Percentiles rank a stretch among this genome's conserved stretches.
These are phyloP conservation scores for Rugosomyces carneus DNA, from an alignment of 1,284 basidiomycete species.

Conservation along the genomic window DNA sequence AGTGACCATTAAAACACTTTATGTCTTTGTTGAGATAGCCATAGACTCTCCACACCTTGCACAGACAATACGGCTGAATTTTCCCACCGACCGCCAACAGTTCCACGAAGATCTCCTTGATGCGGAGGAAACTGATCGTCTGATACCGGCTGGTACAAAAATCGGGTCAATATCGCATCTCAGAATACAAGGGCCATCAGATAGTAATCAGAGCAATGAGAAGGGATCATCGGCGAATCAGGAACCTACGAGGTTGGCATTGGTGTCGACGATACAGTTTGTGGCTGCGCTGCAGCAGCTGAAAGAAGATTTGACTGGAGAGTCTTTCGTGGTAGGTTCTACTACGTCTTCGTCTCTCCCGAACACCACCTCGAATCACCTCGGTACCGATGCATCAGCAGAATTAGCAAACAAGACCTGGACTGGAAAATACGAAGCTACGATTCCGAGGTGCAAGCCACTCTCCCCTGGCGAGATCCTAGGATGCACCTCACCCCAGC, in stretches of 20 bases:
- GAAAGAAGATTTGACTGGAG: conserved; percentile 67
- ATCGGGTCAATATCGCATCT: conserved; percentile 49
- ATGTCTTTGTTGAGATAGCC: conserved; percentile 96
- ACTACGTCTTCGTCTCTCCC: conserved; percentile 9
- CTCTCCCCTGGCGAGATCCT: conserved; percentile 95
- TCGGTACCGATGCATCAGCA: conserved; percentile 1
- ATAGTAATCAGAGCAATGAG: conserved; percentile 6
- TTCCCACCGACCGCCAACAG: conserved; percentile 68
- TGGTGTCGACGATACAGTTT: conserved; percentile 96
- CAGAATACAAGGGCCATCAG: conserved; percentile 44
- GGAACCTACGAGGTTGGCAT: conserved; percentile 67
- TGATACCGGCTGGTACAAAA: conserved; percentile 46
- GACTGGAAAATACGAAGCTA: conserved; percentile 69
- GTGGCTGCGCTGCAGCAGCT: conserved; percentile 84
- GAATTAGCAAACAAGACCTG: conserved; percentile 31
- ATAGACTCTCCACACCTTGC: conserved; percentile 85
- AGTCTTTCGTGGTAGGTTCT: conserved; percentile 18
- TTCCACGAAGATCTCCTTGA: conserved; percentile 58
- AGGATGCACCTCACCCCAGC: conserved; percentile 91
- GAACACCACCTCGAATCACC: conserved; percentile 2
- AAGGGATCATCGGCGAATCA: conserved; percentile 8
- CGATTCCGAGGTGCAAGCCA: conserved; percentile 88
- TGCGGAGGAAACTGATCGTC: conserved; percentile 40
- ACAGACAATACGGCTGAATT: conserved; percentile 85
- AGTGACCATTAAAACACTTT: conserved; percentile 92